These are phyloP conservation scores for Sporothrix sp. DNA, from an alignment of 2,329 filamentous ascomycete species.

Conservation along the genomic window DNA sequence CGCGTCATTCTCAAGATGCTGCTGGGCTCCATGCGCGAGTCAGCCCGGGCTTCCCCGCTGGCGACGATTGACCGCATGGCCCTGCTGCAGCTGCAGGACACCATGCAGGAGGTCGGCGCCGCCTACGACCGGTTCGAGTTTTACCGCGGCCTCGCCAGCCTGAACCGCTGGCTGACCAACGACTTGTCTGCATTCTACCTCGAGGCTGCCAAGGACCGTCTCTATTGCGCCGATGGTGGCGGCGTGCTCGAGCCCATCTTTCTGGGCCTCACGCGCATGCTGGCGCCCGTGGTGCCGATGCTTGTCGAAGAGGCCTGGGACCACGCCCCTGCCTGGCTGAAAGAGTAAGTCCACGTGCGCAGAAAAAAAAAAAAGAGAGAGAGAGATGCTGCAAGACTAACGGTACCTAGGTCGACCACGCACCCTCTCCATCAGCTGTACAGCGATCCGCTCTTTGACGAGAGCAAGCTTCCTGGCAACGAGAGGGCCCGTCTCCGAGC, in stretches of 20 bases:
- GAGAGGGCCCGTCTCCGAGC: conserved; percentile 32
- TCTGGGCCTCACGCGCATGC: conserved; percentile 62
- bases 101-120: conserved; percentile 53
- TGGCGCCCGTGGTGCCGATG: conserved; percentile 71
- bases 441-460: conserved; percentile 33
- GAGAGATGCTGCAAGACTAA: too few relatives aligned
- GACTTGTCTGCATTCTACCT: conserved; percentile 92
- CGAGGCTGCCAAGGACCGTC: conserved; percentile 79
- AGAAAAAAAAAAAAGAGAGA: conserved; percentile 4
- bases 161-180: conserved; percentile 73
- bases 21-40: conserved; percentile 60
- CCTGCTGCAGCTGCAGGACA: conserved; percentile 59
- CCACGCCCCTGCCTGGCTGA: conserved; percentile 58
- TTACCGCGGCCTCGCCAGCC: conserved; percentile 59
- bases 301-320: conserved; percentile 86
- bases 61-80: conserved; percentile 64
- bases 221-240: conserved; percentile 71
- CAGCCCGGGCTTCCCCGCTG: conserved; percentile 40
- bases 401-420: conserved; percentile 18
- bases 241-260: conserved; percentile 60
- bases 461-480: conserved; percentile 30
- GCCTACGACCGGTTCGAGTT: conserved; percentile 70
- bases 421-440: conserved; percentile 42
- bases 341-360: conserved; percentile 22
- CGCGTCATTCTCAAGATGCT: conserved; percentile 86